These are phyloP conservation scores for Aspergillus ostianus DNA, from an alignment of 495 filamentous ascomycete species.

Conservation along the genomic window DNA sequence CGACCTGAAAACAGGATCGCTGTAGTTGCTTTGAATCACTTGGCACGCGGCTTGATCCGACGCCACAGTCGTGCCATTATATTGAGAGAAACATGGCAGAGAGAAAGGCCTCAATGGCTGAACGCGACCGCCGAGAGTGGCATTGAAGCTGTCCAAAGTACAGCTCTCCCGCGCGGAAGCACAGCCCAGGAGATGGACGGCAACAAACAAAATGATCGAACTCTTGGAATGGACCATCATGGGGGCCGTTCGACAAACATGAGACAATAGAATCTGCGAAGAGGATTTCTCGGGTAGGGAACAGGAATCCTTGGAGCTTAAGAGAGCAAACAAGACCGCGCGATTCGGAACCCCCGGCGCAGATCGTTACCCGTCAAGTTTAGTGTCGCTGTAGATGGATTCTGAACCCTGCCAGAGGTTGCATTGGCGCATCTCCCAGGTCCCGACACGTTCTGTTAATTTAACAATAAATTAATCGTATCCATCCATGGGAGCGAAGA, in stretches of 20 bases:
- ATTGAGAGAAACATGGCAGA: slow-evolving; percentile 22
- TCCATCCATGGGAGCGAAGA: background rate
- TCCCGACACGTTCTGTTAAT: background rate
- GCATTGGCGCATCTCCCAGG: background rate
- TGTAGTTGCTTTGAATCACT: slow-evolving; percentile 30
- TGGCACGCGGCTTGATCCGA: slow-evolving; percentile 25
- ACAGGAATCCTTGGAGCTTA: background rate
- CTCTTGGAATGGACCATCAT: slow-evolving; percentile 14
- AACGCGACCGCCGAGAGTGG: slow-evolving; percentile 6
- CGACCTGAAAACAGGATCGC: slow-evolving; percentile 23
- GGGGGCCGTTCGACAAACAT: slow-evolving; percentile 5
- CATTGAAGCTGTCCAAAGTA: slow-evolving; percentile 5
- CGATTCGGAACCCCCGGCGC: background rate
- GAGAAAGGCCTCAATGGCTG: slow-evolving; percentile 6
- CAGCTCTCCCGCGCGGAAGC: background rate
- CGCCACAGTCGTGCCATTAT: slow-evolving; percentile 23
- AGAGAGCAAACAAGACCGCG: background rate
- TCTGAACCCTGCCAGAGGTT: background rate
- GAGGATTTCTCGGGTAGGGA: background rate
- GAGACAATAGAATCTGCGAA: background rate
- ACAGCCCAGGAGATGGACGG: slow-evolving; percentile 8
- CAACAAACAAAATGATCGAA: slow-evolving; percentile 1
- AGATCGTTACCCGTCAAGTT: background rate
- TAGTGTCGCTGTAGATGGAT: background rate
- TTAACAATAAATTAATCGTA: background rate